Evolutionary conservation across 2,329 filamentous ascomycete species (phyloP).

Genomic region (Tolypocladium ophioglossoides): DNA sequence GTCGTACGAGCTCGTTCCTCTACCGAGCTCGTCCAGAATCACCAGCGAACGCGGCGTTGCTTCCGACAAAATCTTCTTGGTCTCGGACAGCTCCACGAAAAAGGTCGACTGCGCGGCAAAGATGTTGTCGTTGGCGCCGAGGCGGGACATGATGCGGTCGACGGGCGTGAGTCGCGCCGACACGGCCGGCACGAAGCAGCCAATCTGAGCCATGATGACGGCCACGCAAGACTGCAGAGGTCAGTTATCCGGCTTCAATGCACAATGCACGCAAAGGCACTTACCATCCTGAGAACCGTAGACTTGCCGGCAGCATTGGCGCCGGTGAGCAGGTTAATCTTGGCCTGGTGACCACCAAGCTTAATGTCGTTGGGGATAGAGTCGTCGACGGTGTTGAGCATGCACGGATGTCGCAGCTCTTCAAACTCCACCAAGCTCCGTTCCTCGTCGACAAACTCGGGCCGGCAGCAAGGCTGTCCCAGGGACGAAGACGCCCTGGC

Average conservation of each 20-base stretch:
- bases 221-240: constrained; percentile 69
- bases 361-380: constrained; percentile 95
- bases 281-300: constrained; percentile 85
- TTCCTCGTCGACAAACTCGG: constrained; percentile 75
- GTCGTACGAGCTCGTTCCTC: constrained; percentile 91
- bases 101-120: constrained; percentile 97
- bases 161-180: constrained; percentile 80
- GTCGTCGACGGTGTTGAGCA: constrained; percentile 77
- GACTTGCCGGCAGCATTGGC: constrained; percentile 98
- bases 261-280: constrained; percentile 12
- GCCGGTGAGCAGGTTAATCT: constrained; percentile 85
- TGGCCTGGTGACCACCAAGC: constrained; percentile 69
- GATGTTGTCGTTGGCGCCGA: constrained; percentile 97
- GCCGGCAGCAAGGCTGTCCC: constrained; percentile 80
- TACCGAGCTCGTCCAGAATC: constrained; percentile 91
- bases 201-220: constrained; percentile 95
- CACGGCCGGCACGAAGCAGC: constrained; percentile 78
- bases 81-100: constrained; percentile 94
- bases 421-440: constrained; percentile 84
- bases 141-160: constrained; percentile 96
- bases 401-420: constrained; percentile 90
- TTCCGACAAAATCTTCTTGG: constrained; percentile 93
- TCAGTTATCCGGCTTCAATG: background rate
- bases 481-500: constrained; percentile 78
- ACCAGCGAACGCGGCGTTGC: constrained; percentile 90